Base-by-base conservation (phyloP, 1,284 basidiomycete species). In the Termitomyces sp. region DNA sequence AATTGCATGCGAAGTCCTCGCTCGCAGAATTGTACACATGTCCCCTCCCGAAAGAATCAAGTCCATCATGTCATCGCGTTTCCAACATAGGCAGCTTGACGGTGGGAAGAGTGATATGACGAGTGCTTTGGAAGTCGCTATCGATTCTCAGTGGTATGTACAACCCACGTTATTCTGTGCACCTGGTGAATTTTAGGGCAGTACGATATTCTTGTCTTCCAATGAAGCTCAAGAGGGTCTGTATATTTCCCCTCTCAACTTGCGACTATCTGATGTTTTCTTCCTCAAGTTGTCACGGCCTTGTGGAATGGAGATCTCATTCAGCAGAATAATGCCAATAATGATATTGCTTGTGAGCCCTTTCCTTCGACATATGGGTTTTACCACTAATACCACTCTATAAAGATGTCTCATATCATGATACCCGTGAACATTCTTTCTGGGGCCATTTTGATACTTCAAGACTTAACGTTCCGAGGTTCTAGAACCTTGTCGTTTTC, bases 401-500 rank as follows among this genome's bases (percentile, higher is more conserved):
- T 41, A 10, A 48, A 91, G 88, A 88, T 64, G 73, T 84, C 10
- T 74, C 76, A 2, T 88, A 83, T 62, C 67, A 70, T 10, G 76
- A 83, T 51, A 70, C 72, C 38, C 75, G 73, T n/a, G 69, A 73
- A 30, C 67, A 70, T 35, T 74, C 75, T 0, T 84, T 93, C 62
- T 86, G 81, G 78, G 75, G 74, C 28, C 90, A 88, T 63, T 64
- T 93, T 16, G 79, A 94, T 61, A 83, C 91, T 1, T 74, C 83
- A 11, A 81, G 93, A n/a, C 72, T 97, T 44, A 84, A 81, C 19
- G 91, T 96, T n/a, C 94, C 94, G 11, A 79, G 86, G 78, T 91
- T 75, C 21, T 62, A 63, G 11, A 28, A 16, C 4, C 9, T 42
- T 7, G 21, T 7, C 6, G 30, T 16, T 21, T 10, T 64, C 5